Base-by-base conservation (phyloP, 176 grass and related monocot species). In the Aegilops longissima region DNA sequence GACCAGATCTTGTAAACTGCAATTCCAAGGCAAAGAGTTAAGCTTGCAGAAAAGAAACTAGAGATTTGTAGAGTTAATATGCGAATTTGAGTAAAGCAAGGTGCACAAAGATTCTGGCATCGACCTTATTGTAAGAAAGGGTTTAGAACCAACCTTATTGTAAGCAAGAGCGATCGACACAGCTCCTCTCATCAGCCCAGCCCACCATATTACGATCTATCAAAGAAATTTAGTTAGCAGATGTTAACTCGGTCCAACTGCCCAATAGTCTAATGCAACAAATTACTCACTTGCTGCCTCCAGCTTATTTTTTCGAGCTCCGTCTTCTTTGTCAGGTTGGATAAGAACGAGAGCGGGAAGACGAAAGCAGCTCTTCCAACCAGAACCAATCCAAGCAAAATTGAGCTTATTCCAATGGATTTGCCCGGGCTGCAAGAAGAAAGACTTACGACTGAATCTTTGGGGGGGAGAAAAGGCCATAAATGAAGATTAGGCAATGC, bases 131-230 rank as follows among this genome's bases (percentile, higher is more conserved):
- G 34, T 13, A 11, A 63, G 18, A 59, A 62, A 68, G 33, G 34
- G 63, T 87, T 27, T 87, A 54, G 30, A 38, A 78, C 90, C 77
- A 79, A 99, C 97, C 97, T 99, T 90, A 59, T 99, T 99, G 79
- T 99, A 99, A 87, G 97, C 97, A 70, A 99, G 97, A 47, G 97
- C 97, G 58, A 99, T 99, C 0, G 97, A 99, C 14, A 99, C 97
- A n/a, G 97, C 97, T 39, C 97, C 97, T 94, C 97, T 88, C 97
- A 99, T 99, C 42, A 99, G 87, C 71, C 97, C 97, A 44, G 97
- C 97, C 97, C 97, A 99, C 97, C 97, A 99, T 86, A 99, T 93
- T 61, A 89, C 86, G 33, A 97, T 40, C 97, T 99, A 73, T 77
- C 16, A 83, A 80, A 56, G 70, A 83, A 84, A 82, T 70, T 86